Conservation (phyloP, 2,329 filamentous ascomycete genomes). For the Fusarium drepaniforme region DNA sequence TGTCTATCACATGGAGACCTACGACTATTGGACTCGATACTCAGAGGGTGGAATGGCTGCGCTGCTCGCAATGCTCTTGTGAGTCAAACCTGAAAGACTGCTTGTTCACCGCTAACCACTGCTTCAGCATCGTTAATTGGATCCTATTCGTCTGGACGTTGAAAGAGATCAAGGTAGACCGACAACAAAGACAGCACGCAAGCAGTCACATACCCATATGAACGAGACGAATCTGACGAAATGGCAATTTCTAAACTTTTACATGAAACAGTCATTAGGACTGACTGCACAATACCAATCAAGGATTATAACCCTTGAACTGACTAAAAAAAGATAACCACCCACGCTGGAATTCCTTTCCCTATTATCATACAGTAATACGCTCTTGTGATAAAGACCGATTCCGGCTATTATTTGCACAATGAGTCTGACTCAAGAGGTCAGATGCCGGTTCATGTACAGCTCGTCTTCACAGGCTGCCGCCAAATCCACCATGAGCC, state of each 20-base stretch:
- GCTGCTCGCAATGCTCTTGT: constrained; percentile 42
- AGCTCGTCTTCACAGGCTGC: constrained; percentile 33
- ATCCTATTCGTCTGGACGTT: constrained; percentile 33
- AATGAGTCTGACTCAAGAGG: background rate
- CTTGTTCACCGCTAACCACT: background rate
- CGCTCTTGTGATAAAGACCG: background rate
- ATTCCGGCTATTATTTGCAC: background rate
- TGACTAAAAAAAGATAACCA: background rate
- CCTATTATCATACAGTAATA: constrained; percentile 19
- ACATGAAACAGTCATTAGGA: background rate
- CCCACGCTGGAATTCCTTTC: background rate
- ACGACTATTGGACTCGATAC: constrained; percentile 27
- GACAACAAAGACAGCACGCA: constrained; percentile 14
- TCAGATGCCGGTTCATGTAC: background rate
- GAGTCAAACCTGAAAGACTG: background rate
- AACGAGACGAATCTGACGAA: constrained; percentile 7
- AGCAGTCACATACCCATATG: constrained; percentile 37
- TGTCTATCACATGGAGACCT: constrained; percentile 33
- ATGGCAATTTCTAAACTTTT: constrained; percentile 8
- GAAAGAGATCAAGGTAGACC: constrained; percentile 25
- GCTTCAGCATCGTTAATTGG: constrained; percentile 34
- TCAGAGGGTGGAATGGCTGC: constrained; percentile 38
- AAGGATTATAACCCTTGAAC: background rate
- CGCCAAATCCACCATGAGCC: constrained; percentile 69
- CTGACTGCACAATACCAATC: constrained; percentile 3